Base-by-base conservation (phyloP, 2,329 filamentous ascomycete genomes). In the Neoascochyta sp. region DNA sequence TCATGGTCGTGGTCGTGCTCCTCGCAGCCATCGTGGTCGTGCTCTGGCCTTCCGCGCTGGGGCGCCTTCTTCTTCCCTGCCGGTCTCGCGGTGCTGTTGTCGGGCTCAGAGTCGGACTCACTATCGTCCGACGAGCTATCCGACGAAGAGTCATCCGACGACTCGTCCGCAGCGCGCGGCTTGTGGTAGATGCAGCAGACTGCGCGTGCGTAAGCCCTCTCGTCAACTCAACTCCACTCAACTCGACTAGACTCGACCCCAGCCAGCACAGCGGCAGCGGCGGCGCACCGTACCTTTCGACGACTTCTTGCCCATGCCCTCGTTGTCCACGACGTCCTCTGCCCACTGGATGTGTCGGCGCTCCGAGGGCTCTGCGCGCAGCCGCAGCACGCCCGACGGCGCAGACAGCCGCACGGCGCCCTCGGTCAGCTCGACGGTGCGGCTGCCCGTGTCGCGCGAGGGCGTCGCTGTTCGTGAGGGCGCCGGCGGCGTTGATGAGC, bases 161-260 rank as follows among this genome's bases (percentile, higher is more conserved):
- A 92, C 62, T 96, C 90, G 59, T 84, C 60, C 9, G 55, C 54
- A 19, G 52, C 57, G 47, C 83, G 84, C 5, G 87, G 81, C 39
- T 84, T 84, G 68, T 95, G 90, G 67, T 95, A 98, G 63, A 98
- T 98, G 64, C 92, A 98, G 74, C 92, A 98, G n/a, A 96, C 92
- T 94, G 28, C 7, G 27, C 15, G 12, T 24, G 11, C 12, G 18
- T 21, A n/a, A n/a, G n/a, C n/a, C n/a, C n/a, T n/a, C n/a, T n/a
- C n/a, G n/a, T n/a, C n/a, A n/a, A n/a, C n/a, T n/a, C n/a, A n/a
- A n/a, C n/a, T n/a, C n/a, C n/a, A n/a, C n/a, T n/a, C n/a, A n/a
- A n/a, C n/a, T n/a, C n/a, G n/a, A n/a, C n/a, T n/a, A n/a, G n/a
- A n/a, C n/a, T n/a, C n/a, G n/a, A n/a, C n/a, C n/a, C n/a, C n/a